A percentile compares a stretch with the other conserved stretches of the same genome.
These are phyloP conservation scores for Papilionanthe hybrid DNA, from an alignment of 116 monocot species.

Conservation along the genomic window DNA sequence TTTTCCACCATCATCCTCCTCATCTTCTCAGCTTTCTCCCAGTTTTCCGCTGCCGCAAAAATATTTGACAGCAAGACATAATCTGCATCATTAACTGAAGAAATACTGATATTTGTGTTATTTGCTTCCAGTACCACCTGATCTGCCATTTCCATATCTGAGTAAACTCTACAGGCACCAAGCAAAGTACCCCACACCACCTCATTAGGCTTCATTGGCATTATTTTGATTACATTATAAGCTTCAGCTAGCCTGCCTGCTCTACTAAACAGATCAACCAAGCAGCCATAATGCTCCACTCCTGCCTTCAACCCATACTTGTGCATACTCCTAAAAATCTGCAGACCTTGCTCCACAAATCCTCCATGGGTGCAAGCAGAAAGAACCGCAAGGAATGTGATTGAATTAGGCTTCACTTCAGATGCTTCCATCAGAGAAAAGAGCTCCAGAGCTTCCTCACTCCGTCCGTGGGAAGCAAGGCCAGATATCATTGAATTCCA, in stretches of 20 bases:
- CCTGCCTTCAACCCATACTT: slow-evolving; percentile 27
- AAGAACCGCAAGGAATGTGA: slow-evolving; percentile 47
- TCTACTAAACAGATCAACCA: slow-evolving; percentile 62
- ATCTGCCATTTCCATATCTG: slow-evolving; percentile 34
- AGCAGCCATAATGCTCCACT: slow-evolving; percentile 59
- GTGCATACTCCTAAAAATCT: slow-evolving; percentile 33
- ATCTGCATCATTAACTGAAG: slow-evolving; percentile 16
- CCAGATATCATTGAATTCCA: slow-evolving; percentile 70
- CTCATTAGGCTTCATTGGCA: slow-evolving; percentile 52
- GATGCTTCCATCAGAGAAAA: slow-evolving; percentile 45
- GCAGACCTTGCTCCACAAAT: slow-evolving; percentile 43
- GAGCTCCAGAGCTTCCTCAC: slow-evolving; percentile 34
- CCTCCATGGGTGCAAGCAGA: slow-evolving; percentile 57
- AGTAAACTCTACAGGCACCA: slow-evolving; percentile 54
- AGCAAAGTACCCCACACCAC: slow-evolving; percentile 54
- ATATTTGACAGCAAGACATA: slow-evolving; percentile 48
- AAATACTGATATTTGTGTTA: not conserved
- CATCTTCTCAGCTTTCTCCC: slow-evolving; percentile 32
- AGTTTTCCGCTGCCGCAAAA: slow-evolving; percentile 38
- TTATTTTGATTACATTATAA: slow-evolving; percentile 43
- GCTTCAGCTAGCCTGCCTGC: slow-evolving; percentile 59
- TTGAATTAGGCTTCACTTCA: slow-evolving; percentile 32
- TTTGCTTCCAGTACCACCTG: slow-evolving; percentile 10
- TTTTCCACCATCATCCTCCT: slow-evolving; percentile 29
- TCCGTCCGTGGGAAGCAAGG: slow-evolving; percentile 46